Base-by-base conservation (phyloP, 2,329 filamentous ascomycete genomes). In the Pezizomycotina sp. region DNA sequence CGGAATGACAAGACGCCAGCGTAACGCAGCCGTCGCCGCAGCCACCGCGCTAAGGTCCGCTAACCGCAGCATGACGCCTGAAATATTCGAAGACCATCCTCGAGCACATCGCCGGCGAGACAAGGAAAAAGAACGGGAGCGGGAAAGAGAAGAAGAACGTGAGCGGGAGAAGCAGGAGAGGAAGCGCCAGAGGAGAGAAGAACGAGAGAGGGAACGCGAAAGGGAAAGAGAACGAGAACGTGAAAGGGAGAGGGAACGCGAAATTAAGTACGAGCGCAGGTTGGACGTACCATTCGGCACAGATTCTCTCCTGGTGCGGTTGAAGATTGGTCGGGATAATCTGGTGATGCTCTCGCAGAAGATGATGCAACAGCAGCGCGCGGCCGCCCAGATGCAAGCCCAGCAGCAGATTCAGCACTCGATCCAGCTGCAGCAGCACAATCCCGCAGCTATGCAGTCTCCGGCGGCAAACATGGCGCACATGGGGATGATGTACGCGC, bases 1-100 rank as follows among this genome's bases (percentile, higher is more conserved):
- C 20, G 48, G 45, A 5, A 50, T 50, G 48, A 50, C 49, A 4
- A 43, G 47, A 32, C 37, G 49, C 24, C 48, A 50, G 16, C 44
- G 47, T 34, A 43, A 45, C 6, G 48, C 48, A 6, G 39, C 39
- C 15, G 32, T 39, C 6, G 35, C 34, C 13, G 80, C 82, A 47
- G 77, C 84, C 37, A 86, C 95, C 62, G 69, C 45, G 76, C 76
- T 22, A 77, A 81, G 31, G 73, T 52, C 34, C 13, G 40, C 40
- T 28, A 64, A 62, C n/a, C 75, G 89, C 43, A 93, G 86, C 20
- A 80, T 84, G 55, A 95, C 89, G 0, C 89, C 89, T 3, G 89
- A 95, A 55, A 64, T 51, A 15, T 42, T 36, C 8, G 32, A 31
- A 6, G 31, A 36, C 6, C 36, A 38, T 22, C 43, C 38, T 8